A percentile compares a stretch with the other conserved stretches of the same genome.
Evolutionary conservation across 2,329 filamentous ascomycete species (phyloP).

Genomic region (Didymella pinodella): DNA sequence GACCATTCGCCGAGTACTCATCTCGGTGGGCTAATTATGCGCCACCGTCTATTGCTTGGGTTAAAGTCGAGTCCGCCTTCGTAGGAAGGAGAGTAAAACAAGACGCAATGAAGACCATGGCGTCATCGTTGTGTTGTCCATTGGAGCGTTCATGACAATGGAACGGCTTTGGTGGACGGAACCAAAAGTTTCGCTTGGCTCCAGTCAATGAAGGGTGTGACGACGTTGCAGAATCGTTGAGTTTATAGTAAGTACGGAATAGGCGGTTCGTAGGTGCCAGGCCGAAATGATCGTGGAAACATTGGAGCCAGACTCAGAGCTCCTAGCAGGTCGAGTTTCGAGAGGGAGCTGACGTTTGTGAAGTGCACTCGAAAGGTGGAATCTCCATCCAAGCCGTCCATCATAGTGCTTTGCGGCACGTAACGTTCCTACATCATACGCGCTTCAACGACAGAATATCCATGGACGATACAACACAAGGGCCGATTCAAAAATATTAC

Average conservation of each 20-base stretch:
- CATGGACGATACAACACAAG: too few relatives aligned
- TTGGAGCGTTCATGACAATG: too few relatives aligned
- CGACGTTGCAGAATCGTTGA: not conserved
- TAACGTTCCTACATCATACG: not conserved
- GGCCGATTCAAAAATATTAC: too few relatives aligned
- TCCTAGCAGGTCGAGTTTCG: not conserved
- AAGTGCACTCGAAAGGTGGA: not conserved
- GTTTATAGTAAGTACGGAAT: not conserved
- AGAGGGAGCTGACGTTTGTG: not conserved
- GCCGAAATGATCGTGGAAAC: not conserved
- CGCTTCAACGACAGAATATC: not conserved
- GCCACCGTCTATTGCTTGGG: not conserved
- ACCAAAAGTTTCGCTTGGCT: not conserved
- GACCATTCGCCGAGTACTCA: not conserved
- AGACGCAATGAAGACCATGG: not conserved
- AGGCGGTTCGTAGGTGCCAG: not conserved
- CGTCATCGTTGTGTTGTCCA: not conserved
- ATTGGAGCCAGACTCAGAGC: not conserved
- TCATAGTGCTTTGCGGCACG: not conserved
- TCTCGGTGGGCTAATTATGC: not conserved
- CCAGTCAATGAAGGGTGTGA: not conserved
- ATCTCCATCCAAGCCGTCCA: not conserved
- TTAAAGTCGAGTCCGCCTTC: not conserved
- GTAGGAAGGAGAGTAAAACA: not conserved
- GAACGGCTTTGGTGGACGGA: not conserved